A percentile compares a stretch with the other conserved stretches of the same genome.
Evolutionary conservation across 2,329 filamentous ascomycete genomes (phyloP).

Genomic region (Dactylellina sp.): DNA sequence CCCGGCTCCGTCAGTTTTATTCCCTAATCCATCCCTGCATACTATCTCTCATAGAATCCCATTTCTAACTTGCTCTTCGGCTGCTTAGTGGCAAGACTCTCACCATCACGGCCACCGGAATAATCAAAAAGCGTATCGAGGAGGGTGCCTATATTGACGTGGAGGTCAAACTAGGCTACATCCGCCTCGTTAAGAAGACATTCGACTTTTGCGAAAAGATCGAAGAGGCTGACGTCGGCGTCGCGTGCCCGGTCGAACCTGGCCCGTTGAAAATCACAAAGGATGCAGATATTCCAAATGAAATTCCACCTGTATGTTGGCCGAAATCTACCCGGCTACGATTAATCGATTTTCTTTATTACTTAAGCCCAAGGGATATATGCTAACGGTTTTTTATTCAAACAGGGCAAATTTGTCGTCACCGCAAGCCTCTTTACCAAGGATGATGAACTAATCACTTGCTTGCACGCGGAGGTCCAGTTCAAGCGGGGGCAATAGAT

Average conservation of each 20-base stretch:
- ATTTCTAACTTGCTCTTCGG: too few species aligned
- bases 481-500: constrained; percentile 66
- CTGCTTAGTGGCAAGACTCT: constrained; percentile 77
- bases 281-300: constrained; percentile 82
- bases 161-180: constrained; percentile 92
- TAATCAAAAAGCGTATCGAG: constrained; percentile 77
- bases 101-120: constrained; percentile 80
- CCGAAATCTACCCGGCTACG: background rate
- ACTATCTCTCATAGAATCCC: constrained; percentile 21
- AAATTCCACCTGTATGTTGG: constrained; percentile 85
- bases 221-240: constrained; percentile 76
- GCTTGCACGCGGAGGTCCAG: constrained; percentile 78
- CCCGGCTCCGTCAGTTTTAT: constrained; percentile 34
- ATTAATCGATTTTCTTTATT: background rate
- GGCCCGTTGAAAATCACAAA: constrained; percentile 80
- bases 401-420: constrained; percentile 88
- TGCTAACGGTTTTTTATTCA: background rate
- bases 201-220: constrained; percentile 91
- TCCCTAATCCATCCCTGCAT: background rate
- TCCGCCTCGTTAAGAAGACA: constrained; percentile 80
- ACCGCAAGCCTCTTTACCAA: constrained; percentile 83
- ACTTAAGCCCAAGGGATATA: background rate
- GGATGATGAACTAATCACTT: constrained; percentile 82
- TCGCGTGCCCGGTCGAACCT: constrained; percentile 87
- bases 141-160: constrained; percentile 84